Base-by-base conservation (phyloP, 257 asterid genomes). In the Capsicum chinense region DNA sequence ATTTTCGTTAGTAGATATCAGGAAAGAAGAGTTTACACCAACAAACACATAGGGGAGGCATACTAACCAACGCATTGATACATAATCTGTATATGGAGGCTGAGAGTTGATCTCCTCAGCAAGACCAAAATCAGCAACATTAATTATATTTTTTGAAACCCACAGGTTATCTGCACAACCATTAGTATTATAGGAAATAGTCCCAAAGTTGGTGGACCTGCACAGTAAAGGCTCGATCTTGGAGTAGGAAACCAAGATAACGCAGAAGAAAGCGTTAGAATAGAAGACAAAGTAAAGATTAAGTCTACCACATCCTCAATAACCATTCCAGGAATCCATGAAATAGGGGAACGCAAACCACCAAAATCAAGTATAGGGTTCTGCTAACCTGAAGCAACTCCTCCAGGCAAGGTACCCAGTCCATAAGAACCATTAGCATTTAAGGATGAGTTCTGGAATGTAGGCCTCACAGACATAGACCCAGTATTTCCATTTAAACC, bases 21-120 rank as follows among this genome's bases (percentile, higher is more conserved):
- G 82, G 42, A 63, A 33, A 80, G 14, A 17, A 21, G 5, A 7
- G 1, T 13, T 21, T 50, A 50, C 47, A 50, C 60, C 14, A 60
- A 59, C 5, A 68, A 56, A 60, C 21, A 48, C 7, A 80, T 13
- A 35, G 81, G 33, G 2, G 37, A 44, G 42, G 8, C 56, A 33
- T n/a, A 91, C 98, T 78, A 74, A 96, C 99, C 99, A 96, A 83
- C 98, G 98, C 48, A 98, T 96, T 52, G 98, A 96, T 79, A 96
- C 99, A 79, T 96, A 96, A 85, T 96, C 99, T 9, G 98, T 96
- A 83, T 90, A 95, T 26, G 99, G 99, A 70, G 99, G 98, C 82
- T 67, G 88, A 83, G 98, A 91, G 83, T 91, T 90, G 88, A 92
- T 91, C 94, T 96, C 99, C 78, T 98, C 98, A 85, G 98, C 98